Base-by-base conservation (phyloP, 257 asterid genomes). In the Asclepias syriaca region DNA sequence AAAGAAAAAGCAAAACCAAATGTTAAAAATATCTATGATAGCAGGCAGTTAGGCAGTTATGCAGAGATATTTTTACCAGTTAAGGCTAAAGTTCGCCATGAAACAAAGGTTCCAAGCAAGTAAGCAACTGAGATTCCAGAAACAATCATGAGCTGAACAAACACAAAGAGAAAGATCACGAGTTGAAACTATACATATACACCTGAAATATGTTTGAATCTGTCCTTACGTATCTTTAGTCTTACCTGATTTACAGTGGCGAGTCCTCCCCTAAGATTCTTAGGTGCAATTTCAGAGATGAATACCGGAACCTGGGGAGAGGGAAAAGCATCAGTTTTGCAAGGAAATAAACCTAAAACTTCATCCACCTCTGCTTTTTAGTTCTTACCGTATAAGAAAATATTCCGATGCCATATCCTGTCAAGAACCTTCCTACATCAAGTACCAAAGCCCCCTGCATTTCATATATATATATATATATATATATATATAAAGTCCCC, bases 351-450 rank as follows among this genome's bases (percentile, higher is more conserved):
- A 5, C 4, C 24, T 58, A 37, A 37, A 37, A 64, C 27, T 37
- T 37, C 15, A 37, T 55, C 10, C 8, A 16, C 4, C 65, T 63
- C 53, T 43, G 50, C 68, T 37, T 29, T 29, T 0, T 29, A 29
- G 34, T 29, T 64, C 65, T 71, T 85, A 90, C 97, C 88, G 89
- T 97, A 74, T 81, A 90, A 68, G 98, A 93, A 71, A 86, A 84
- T 76, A 87, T 78, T 48, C 98, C 97, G 0, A 89, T 90, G 75
- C 97, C 96, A 76, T 74, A 93, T 75, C 98, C 97, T 51, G 97
- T 90, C 75, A 81, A 87, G 75, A 92, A 88, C 77, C 97, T 89
- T 76, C 92, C 95, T 34, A 82, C 69, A 53, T 88, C 96, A 71
- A 92, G 96, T 60, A 81, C 67, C 72, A 77, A 80, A 46, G 90